Evolutionary conservation across 345 rosid genomes (phyloP).

Genomic region (Schrenkiella parvula): DNA sequence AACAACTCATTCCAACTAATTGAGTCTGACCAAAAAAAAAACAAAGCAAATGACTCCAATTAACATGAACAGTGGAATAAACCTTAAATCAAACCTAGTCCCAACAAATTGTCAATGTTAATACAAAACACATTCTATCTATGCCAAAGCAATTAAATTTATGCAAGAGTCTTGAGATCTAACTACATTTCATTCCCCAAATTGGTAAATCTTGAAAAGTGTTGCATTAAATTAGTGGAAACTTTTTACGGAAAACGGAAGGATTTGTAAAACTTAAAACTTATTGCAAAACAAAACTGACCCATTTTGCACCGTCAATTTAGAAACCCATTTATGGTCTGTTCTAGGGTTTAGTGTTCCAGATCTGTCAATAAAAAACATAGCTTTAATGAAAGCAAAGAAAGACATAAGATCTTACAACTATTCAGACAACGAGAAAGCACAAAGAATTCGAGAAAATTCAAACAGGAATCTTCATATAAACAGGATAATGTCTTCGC

Average conservation of each 20-base stretch:
- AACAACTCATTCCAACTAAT: constrained; percentile 38
- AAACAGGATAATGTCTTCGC: neutral
- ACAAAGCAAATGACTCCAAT: neutral
- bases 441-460: neutral
- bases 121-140: neutral
- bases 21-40: neutral
- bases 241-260: neutral
- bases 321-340: neutral
- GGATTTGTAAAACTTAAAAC: neutral
- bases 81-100: neutral
- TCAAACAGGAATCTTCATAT: neutral
- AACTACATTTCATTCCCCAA: neutral
- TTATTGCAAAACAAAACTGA: constrained; percentile 7
- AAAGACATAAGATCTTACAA: neutral
- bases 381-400: neutral
- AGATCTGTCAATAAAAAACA: constrained; percentile 16
- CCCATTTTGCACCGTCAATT: constrained; percentile 14
- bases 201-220: constrained; percentile 22
- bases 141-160: neutral
- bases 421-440: neutral
- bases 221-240: constrained; percentile 1
- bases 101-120: neutral
- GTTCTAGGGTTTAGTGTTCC: constrained; percentile 20
- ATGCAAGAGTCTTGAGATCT: neutral
- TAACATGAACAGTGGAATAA: neutral